These are phyloP conservation scores for Rhizoctonia solani DNA, from an alignment of 1,284 basidiomycete genomes.

Conservation along the genomic window DNA sequence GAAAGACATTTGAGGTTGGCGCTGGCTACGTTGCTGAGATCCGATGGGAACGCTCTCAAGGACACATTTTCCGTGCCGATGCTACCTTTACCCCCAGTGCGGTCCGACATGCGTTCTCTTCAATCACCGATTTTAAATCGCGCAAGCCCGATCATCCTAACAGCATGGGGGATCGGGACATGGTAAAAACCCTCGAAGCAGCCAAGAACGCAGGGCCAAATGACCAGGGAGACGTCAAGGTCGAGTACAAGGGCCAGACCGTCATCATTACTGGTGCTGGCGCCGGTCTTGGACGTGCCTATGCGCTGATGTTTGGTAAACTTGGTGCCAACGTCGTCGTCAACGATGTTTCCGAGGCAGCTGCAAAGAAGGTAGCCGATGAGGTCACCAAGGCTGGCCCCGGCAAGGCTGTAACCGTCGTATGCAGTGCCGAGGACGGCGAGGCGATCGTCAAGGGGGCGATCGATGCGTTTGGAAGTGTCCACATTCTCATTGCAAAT, in stretches of 20 bases:
- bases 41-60: constrained; percentile 90
- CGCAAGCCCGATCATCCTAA: constrained; percentile 80
- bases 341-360: constrained; percentile 91
- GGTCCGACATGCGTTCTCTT: constrained; percentile 50
- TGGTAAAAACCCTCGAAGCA: constrained; percentile 69
- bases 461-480: constrained; percentile 83
- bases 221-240: constrained; percentile 67
- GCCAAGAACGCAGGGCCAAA: constrained; percentile 74
- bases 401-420: constrained; percentile 82
- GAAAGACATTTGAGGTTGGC: constrained; percentile 91
- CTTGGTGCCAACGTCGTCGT: constrained; percentile 96
- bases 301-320: constrained; percentile 88
- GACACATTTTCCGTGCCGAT: constrained; percentile 89
- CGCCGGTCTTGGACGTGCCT: constrained; percentile 88
- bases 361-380: constrained; percentile 80
- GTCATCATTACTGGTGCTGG: constrained; percentile 95
- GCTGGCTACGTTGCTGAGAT: constrained; percentile 93
- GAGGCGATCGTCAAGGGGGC: constrained; percentile 89
- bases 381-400: constrained; percentile 82
- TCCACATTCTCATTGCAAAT: constrained; percentile 92
- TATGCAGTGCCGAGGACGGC: constrained; percentile 91
- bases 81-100: constrained; percentile 92
- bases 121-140: constrained; percentile 44
- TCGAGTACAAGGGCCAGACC: constrained; percentile 88
- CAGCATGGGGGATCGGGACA: constrained; percentile 70